Evolutionary conservation across 2,329 filamentous ascomycete genomes (phyloP).

Genomic region (Sclerotiophoma versabilis): DNA sequence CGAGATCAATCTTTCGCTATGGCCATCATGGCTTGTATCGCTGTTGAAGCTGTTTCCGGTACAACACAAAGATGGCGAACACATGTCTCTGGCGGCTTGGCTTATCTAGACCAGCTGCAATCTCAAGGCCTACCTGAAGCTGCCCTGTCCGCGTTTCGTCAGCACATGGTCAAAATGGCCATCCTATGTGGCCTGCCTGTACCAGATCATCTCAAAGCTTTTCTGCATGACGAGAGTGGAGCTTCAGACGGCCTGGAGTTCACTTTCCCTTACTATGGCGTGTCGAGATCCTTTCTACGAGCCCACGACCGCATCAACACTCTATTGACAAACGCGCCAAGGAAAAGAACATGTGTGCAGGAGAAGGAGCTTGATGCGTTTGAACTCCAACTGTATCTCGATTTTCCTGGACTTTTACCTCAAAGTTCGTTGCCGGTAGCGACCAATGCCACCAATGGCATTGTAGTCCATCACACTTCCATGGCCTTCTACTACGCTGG

Average conservation of each 20-base stretch:
- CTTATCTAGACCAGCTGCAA: constrained; percentile 15
- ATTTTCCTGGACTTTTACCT: constrained; percentile 6
- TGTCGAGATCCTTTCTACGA: constrained; percentile 15
- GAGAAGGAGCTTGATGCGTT: constrained; percentile 17
- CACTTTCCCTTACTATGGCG: constrained; percentile 18
- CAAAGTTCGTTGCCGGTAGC: not conserved
- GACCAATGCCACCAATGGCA: not conserved
- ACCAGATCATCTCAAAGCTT: constrained; percentile 8
- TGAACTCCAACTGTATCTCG: constrained; percentile 22
- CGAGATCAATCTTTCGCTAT: constrained; percentile 21
- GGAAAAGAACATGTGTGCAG: not conserved
- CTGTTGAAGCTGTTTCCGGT: constrained; percentile 19
- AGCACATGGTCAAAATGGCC: constrained; percentile 23
- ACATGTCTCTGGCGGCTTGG: constrained; percentile 18
- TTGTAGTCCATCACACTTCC: constrained; percentile 17
- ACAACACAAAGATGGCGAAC: constrained; percentile 23
- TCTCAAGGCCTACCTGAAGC: constrained; percentile 12
- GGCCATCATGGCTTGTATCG: constrained; percentile 22
- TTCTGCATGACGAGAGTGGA: constrained; percentile 13
- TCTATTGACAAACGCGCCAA: not conserved
- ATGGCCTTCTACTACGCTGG: constrained; percentile 19
- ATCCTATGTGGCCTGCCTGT: constrained; percentile 17
- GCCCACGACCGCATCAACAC: constrained; percentile 13
- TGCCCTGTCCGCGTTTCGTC: constrained; percentile 13
- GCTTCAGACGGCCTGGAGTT: constrained; percentile 17